Evolutionary conservation across 2,329 filamentous ascomycete genomes (phyloP), one percentile per base, ranked within the genome.

Genomic region (Colletotrichum camelliae): DNA sequence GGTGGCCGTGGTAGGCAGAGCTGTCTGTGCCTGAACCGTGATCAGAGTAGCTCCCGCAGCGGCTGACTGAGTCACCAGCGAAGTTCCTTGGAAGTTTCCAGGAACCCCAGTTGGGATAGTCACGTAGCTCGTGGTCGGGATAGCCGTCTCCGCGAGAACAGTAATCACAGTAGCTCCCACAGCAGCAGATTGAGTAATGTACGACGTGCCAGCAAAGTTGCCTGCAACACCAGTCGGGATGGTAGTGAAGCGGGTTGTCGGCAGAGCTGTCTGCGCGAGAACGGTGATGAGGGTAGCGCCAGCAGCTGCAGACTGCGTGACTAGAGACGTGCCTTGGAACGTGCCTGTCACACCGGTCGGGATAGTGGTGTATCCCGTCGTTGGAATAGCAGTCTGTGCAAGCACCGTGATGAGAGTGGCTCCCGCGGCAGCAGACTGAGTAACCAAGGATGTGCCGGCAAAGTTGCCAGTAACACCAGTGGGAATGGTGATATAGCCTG

Each of bases 191-290:
- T 37, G 35, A 7, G 35, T 37, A 16, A 37, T 16, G 13, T 15
- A 16, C 13, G 35, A 37, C 35, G 35, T 37, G 35, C 35, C 35
- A 5, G 13, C 13, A 16, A 37, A 37, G 13, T 15, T 37, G 35
- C 35, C 35, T 6, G 35, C 35, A 15, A 52, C 43, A 24, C 43
- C 43, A 52, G 43, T 52, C 0, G 43, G 43, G n/a, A 52, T 52
- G 43, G 43, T 52, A 13, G n/a, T 52, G 43, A 21, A 52, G n/a
- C 43, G n/a, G n/a, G 43, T 52, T 24, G 43, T 52, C 0, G 39
- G 29, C n/a, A 58, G n/a, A 29, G 72, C 72, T 16, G 72, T 74
- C 33, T 74, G 72, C 2, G 70, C 58, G 13, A 74, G 10, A 27
- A 74, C 48, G 3, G 72, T 74, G 7, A 60, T 68, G 1, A 74